These are phyloP conservation scores for Cryptococcus sp. DNA, from an alignment of 1,284 basidiomycete genomes.

Conservation along the genomic window DNA sequence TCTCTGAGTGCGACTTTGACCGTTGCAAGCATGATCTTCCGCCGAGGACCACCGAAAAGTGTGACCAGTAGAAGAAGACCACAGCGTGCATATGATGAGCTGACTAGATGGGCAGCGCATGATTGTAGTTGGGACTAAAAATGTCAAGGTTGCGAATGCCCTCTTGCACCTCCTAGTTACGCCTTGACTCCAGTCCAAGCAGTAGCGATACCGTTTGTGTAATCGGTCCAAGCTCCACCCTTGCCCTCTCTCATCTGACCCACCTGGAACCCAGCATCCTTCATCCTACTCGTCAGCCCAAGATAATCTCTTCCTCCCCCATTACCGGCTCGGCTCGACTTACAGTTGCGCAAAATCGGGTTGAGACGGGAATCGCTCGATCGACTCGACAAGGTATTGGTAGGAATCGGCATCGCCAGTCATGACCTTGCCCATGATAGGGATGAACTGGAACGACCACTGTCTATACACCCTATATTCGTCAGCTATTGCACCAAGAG, in stretches of 20 bases:
- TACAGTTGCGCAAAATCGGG: conserved; percentile 81
- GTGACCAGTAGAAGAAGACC: no score
- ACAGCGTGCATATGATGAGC: no score
- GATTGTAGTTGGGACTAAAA: no score
- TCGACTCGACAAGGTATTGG: conserved; percentile 96
- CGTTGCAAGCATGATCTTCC: no score
- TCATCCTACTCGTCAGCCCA: conserved; percentile 48
- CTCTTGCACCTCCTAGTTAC: no score
- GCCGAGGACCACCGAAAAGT: no score
- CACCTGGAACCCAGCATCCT: conserved; percentile 74
- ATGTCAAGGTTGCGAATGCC: no score
- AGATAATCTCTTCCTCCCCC: no score
- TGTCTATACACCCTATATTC: conserved; percentile 74
- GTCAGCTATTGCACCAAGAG: background rate
- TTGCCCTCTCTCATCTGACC: conserved; percentile 64
- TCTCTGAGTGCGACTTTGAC: no score
- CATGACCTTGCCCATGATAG: conserved; percentile 89
- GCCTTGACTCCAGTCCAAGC: conserved; percentile 78
- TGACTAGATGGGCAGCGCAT: no score
- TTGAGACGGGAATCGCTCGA: conserved; percentile 88
- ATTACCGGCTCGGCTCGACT: conserved; percentile 9
- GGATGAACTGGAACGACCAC: conserved; percentile 95
- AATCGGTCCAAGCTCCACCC: conserved; percentile 80
- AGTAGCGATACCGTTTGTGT: conserved; percentile 79
- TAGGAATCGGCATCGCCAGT: conserved; percentile 93